Percentiles rank a stretch among this genome's conserved stretches.
Evolutionary conservation across 371 early-diverging fungal genomes (phyloP).

Genomic region (Mycotypha africana): DNA sequence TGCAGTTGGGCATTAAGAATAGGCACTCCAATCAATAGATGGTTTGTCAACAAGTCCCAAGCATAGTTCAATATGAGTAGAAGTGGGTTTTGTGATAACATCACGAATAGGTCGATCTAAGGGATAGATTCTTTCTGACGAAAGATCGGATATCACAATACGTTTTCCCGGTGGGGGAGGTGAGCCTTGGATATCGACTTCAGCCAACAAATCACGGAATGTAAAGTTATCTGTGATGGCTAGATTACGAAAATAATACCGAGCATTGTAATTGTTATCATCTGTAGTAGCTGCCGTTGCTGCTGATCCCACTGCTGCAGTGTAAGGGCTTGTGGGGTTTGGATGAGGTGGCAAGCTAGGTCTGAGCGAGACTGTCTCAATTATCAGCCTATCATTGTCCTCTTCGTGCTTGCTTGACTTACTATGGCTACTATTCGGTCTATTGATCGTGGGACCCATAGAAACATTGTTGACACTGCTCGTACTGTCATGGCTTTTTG

Average conservation of each 20-base stretch:
- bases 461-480: too few species aligned
- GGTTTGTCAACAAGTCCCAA: constrained; percentile 24
- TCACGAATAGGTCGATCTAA: constrained; percentile 26
- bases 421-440: too few species aligned
- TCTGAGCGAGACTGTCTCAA: constrained; percentile 28
- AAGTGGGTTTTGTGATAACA: constrained; percentile 15
- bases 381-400: too few species aligned
- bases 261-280: neutral
- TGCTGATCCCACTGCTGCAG: too few species aligned
- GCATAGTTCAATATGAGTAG: constrained; percentile 23
- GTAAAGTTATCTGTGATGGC: constrained; percentile 31
- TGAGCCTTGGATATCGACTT: constrained; percentile 25
- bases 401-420: too few species aligned
- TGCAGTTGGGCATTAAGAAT: too few species aligned
- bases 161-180: constrained; percentile 33
- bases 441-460: too few species aligned
- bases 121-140: constrained; percentile 20
- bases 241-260: constrained; percentile 25
- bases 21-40: constrained; percentile 22
- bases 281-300: too few species aligned
- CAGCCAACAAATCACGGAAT: constrained; percentile 22
- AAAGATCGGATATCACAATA: constrained; percentile 20
- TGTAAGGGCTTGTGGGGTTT: too few species aligned
- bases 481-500: too few species aligned
- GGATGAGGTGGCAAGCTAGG: constrained; percentile 1